Conservation (phyloP, 1,284 basidiomycete species). For the Golubevia sp. region DNA sequence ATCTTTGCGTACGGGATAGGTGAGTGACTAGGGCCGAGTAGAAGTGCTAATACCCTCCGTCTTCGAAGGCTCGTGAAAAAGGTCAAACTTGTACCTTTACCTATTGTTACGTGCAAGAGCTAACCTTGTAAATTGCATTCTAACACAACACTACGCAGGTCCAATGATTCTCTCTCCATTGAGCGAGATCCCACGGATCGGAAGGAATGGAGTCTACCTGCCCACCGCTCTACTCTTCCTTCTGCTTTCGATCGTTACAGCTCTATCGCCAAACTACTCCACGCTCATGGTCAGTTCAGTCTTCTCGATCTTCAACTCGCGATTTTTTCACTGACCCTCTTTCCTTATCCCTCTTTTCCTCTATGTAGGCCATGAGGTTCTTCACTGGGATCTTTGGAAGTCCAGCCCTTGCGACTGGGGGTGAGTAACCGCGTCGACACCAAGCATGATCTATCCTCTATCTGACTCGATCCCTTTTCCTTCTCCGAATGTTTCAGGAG, state of each 20-base stretch:
- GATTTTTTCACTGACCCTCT: too few relatives aligned
- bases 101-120: too few relatives aligned
- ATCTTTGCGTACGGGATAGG: slow-evolving; percentile 32
- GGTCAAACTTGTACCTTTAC: too few relatives aligned
- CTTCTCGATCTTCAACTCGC: too few relatives aligned
- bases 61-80: too few relatives aligned
- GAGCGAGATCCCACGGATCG: slow-evolving; percentile 26
- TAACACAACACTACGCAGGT: background rate
- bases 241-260: background rate
- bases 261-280: background rate
- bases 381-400: slow-evolving; percentile 23
- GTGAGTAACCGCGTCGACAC: too few relatives aligned
- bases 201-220: slow-evolving; percentile 68
- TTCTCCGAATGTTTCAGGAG: too few relatives aligned
- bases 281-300: background rate
- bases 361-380: slow-evolving; percentile 8
- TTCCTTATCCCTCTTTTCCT: too few relatives aligned
- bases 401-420: slow-evolving; percentile 20
- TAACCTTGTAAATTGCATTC: background rate
- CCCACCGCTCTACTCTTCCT: slow-evolving; percentile 5
- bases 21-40: too few relatives aligned
- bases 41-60: too few relatives aligned
- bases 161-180: slow-evolving; percentile 32
- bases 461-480: too few relatives aligned
- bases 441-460: too few relatives aligned